Percentiles rank a stretch among this genome's conserved stretches.
phyloP scores from a whole-genome alignment of 208 protist genomes.

The Herpetomonas tarakana region DNA sequence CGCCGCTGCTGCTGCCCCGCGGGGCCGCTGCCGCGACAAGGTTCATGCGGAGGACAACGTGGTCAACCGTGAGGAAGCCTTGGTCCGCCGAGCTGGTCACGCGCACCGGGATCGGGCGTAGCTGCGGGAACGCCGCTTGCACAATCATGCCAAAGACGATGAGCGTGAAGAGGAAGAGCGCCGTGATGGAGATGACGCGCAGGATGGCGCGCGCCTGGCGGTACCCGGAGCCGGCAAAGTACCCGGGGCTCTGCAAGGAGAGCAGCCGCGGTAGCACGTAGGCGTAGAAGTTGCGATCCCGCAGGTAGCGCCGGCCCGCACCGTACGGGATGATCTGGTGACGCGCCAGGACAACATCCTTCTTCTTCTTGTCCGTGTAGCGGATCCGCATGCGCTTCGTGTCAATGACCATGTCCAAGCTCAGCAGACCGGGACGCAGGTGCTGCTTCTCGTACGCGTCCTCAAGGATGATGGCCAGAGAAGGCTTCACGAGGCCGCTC shows the following conservation, averaged over 20 bases:
- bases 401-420: conserved; percentile 65
- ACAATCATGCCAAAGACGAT: conserved; percentile 61
- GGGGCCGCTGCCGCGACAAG: conserved; percentile 30
- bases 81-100: conserved; percentile 32
- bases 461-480: conserved; percentile 67
- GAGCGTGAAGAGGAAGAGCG: conserved; percentile 41
- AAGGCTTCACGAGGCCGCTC: conserved; percentile 31
- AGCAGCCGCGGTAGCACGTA: conserved; percentile 67
- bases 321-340: conserved; percentile 44
- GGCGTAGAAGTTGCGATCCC: conserved; percentile 46
- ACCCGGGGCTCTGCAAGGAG: conserved; percentile 57
- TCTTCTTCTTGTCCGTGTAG: conserved; percentile 24
- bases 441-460: conserved; percentile 54
- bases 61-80: conserved; percentile 59
- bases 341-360: conserved; percentile 24
- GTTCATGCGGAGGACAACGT: conserved; percentile 78
- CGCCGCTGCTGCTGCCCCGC: not conserved
- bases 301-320: conserved; percentile 40
- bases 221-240: conserved; percentile 59
- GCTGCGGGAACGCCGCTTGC: conserved; percentile 68
- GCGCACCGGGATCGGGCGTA: conserved; percentile 66
- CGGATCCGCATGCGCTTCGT: conserved; percentile 49
- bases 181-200: conserved; percentile 39
- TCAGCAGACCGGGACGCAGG: conserved; percentile 42
- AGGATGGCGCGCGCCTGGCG: conserved; percentile 49